phyloP scores from a whole-genome alignment of 257 asterid species.

The Przewalskia tangutica region DNA sequence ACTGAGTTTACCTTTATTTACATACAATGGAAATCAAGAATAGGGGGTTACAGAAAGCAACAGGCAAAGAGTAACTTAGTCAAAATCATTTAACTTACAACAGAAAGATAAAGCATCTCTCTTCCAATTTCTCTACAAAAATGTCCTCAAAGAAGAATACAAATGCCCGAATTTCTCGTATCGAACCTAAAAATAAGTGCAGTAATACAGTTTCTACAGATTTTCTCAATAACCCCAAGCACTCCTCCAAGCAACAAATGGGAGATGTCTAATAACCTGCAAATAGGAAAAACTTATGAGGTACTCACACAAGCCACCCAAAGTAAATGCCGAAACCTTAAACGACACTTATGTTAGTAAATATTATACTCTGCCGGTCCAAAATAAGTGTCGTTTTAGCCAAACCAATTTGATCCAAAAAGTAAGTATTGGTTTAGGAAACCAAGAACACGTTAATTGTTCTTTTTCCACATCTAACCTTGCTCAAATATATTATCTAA shows the following conservation, averaged over 20 bases:
- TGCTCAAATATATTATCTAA: background rate
- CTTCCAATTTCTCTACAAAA: background rate
- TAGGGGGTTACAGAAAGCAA: background rate
- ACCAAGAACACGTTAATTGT: background rate
- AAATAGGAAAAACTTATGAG: background rate
- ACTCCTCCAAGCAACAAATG: conserved; percentile 7
- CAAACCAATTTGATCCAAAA: background rate
- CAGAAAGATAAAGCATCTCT: background rate
- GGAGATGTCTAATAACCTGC: conserved; percentile 1
- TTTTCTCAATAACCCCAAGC: conserved; percentile 8
- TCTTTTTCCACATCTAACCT: background rate
- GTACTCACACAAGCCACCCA: too few relatives aligned
- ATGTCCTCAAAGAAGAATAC: background rate
- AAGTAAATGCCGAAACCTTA: too few relatives aligned
- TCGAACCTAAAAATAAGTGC: background rate
- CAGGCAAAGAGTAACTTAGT: background rate
- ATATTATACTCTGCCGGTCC: background rate
- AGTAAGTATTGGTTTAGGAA: background rate
- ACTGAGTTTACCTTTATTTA: background rate
- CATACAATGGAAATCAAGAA: background rate
- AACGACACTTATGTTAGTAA: too few relatives aligned
- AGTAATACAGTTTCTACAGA: conserved; percentile 2
- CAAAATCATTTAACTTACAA: background rate
- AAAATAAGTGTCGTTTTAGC: background rate
- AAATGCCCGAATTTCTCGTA: background rate